These are phyloP conservation scores for Apiospora saccharicola DNA, from an alignment of 2,329 filamentous ascomycete species.

Conservation along the genomic window DNA sequence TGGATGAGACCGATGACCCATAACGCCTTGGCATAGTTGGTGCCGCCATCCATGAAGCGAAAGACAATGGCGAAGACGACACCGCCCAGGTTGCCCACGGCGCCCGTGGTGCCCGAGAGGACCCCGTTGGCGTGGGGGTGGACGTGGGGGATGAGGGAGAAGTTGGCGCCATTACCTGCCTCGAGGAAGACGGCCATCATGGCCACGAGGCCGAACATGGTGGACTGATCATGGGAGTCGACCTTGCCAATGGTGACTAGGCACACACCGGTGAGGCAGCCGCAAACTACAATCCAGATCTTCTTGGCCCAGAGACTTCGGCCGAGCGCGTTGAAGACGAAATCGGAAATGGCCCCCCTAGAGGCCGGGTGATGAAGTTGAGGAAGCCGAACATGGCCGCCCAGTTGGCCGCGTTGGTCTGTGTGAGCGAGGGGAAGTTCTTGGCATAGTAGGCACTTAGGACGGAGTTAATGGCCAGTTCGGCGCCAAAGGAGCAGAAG, in stretches of 20 bases:
- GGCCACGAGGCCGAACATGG: slow-evolving; percentile 79
- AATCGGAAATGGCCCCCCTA: slow-evolving; percentile 67
- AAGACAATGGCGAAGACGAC: slow-evolving; percentile 86
- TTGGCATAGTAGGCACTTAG: slow-evolving; percentile 66
- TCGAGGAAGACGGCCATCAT: slow-evolving; percentile 84
- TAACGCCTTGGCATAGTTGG: slow-evolving; percentile 72
- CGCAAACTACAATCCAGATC: slow-evolving; percentile 69
- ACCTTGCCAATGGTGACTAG: slow-evolving; percentile 69
- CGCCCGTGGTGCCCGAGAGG: slow-evolving; percentile 81
- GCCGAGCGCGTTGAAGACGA: slow-evolving; percentile 51
- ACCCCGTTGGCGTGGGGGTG: slow-evolving; percentile 82
- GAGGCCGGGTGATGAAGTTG: slow-evolving; percentile 71
- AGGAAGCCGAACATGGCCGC: slow-evolving; percentile 80
- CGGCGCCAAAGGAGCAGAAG: slow-evolving; percentile 68
- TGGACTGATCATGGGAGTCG: slow-evolving; percentile 66
- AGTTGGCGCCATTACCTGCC: slow-evolving; percentile 86
- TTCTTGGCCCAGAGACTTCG: slow-evolving; percentile 54
- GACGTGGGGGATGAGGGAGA: slow-evolving; percentile 85
- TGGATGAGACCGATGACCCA: slow-evolving; percentile 85
- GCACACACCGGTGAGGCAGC: slow-evolving; percentile 65
- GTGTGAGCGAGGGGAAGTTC: slow-evolving; percentile 64
- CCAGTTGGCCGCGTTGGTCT: slow-evolving; percentile 66
- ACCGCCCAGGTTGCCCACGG: slow-evolving; percentile 83
- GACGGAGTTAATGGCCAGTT: slow-evolving; percentile 68
- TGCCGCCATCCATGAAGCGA: slow-evolving; percentile 70